Conservation (phyloP, 2,329 filamentous ascomycete species). For the Incumbomyces lentus region DNA sequence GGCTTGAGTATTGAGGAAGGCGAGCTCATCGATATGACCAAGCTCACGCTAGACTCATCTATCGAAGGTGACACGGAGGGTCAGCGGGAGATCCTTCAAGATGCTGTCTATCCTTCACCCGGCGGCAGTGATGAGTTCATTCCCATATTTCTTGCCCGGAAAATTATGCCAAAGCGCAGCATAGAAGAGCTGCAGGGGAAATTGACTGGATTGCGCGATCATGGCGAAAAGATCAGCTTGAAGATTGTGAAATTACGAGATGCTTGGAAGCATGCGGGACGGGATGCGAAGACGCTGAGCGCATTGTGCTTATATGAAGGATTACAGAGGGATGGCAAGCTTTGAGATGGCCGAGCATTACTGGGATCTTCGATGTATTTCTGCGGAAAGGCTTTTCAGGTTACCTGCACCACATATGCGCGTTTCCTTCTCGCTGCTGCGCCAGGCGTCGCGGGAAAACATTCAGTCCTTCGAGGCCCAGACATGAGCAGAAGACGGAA, state of each 20-base stretch:
- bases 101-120: conserved; percentile 43
- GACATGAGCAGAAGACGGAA: too few relatives aligned
- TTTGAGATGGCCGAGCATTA: conserved; percentile 23
- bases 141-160: conserved; percentile 46
- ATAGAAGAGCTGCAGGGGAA: conserved; percentile 43
- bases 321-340: conserved; percentile 36
- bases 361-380: too few relatives aligned
- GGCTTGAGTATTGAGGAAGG: conserved; percentile 39
- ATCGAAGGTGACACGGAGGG: conserved; percentile 11
- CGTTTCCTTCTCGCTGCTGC: too few relatives aligned
- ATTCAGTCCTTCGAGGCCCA: too few relatives aligned
- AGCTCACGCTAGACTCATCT: conserved; percentile 33
- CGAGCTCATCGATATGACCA: conserved; percentile 46
- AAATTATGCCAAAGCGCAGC: conserved; percentile 37
- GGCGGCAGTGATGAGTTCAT: conserved; percentile 52
- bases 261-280: conserved; percentile 44
- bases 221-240: conserved; percentile 50
- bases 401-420: too few relatives aligned
- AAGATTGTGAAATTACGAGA: conserved; percentile 43
- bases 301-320: conserved; percentile 47
- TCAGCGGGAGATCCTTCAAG: conserved; percentile 33
- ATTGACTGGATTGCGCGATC: conserved; percentile 41
- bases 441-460: too few relatives aligned
- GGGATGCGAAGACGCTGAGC: conserved; percentile 47
- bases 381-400: too few relatives aligned